Conservation (phyloP, 2,329 filamentous ascomycete genomes). For the Pseudogymnoascus sp. region DNA sequence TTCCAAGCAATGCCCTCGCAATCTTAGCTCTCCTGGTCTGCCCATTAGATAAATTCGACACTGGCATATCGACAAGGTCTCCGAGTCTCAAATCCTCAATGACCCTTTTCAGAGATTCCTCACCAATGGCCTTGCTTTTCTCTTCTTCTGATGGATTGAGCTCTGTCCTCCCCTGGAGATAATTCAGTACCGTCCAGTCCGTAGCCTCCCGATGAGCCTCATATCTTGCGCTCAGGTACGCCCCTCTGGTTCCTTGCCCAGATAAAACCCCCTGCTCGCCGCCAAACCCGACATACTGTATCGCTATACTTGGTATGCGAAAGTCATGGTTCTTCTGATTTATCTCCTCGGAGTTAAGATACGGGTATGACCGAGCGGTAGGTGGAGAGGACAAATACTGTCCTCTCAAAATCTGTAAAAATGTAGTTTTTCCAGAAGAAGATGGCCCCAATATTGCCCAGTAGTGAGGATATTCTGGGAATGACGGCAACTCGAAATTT, state of each 20-base stretch:
- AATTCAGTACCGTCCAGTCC: conserved; percentile 77
- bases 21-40: conserved; percentile 83
- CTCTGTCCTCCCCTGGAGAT: conserved; percentile 71
- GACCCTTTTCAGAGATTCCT: conserved; percentile 49
- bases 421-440: conserved; percentile 68
- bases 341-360: conserved; percentile 53
- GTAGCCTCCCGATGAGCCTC: conserved; percentile 79
- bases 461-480: conserved; percentile 43
- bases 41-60: conserved; percentile 86
- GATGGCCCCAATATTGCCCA: conserved; percentile 83
- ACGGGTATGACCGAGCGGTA: conserved; percentile 67
- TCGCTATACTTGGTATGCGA: conserved; percentile 54
- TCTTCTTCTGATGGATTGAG: conserved; percentile 61
- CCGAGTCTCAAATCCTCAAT: conserved; percentile 61
- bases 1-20: conserved; percentile 69
- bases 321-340: conserved; percentile 38
- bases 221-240: conserved; percentile 83
- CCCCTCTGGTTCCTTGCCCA: conserved; percentile 52
- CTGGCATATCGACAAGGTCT: conserved; percentile 66
- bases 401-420: conserved; percentile 71
- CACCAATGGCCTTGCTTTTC: conserved; percentile 41
- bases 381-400: conserved; percentile 69
- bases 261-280: conserved; percentile 53
- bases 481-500: conserved; percentile 59
- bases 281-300: conserved; percentile 88